Conservation (phyloP, 352 stramenopile species). For the Heterotrichella gracilis region DNA sequence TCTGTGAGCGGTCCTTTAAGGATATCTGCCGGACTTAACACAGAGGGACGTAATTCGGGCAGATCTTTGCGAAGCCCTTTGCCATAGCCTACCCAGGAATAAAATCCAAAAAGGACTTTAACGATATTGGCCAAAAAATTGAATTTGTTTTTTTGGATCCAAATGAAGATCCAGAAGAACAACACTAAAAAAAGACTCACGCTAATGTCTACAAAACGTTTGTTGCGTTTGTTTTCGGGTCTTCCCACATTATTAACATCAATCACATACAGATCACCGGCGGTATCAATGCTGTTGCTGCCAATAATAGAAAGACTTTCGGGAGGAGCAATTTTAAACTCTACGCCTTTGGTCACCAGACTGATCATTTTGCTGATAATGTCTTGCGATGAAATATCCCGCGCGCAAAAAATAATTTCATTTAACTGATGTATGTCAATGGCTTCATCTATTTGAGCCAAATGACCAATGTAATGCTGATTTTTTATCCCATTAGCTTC, state of each 20-base stretch:
- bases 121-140: background rate
- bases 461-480: background rate
- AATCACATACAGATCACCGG: background rate
- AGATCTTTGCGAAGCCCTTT: background rate
- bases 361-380: conserved; percentile 7
- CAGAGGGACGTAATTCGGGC: background rate
- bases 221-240: background rate
- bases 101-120: background rate
- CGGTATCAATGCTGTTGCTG: conserved; percentile 6
- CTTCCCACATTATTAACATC: background rate
- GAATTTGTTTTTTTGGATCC: conserved; percentile 7
- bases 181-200: background rate
- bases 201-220: background rate
- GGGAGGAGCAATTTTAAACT: conserved; percentile 1
- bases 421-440: conserved; percentile 5
- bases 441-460: background rate
- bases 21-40: background rate
- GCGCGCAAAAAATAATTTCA: background rate
- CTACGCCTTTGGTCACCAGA: background rate
- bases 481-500: conserved; percentile 3
- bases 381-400: background rate
- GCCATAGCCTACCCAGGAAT: conserved; percentile 1
- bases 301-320: conserved; percentile 10
- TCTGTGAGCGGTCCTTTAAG: background rate
- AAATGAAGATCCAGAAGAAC: conserved; percentile 1